Base-by-base conservation (phyloP, 169 alveolate genomes). In the Cryptosporidium sp. region DNA sequence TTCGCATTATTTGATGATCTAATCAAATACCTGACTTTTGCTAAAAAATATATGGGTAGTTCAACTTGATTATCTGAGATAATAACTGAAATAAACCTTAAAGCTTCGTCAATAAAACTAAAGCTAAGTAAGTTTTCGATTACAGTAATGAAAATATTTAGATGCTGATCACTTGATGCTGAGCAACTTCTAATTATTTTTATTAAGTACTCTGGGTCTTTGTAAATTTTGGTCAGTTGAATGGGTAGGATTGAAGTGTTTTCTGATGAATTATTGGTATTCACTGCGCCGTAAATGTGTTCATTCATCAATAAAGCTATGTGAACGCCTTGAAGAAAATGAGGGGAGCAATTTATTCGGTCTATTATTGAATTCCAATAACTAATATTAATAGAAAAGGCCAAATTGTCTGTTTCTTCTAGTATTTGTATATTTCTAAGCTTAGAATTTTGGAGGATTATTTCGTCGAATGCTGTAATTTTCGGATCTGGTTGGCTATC, bases 291-390 rank as follows among this genome's bases (percentile, higher is more conserved):
- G 50, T 65, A 8, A 14, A 65, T 10, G 14, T 8, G 29, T 39
- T 9, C 37, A 39, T 23, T 39, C 7, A 43, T 43, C 62, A 43
- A 45, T 5, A 69, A 23, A 41, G 65, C 29, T 2, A 62, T 26
- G 51, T 45, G 62, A 62, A 80, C 75, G 16, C 89, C 89, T n/a
- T 26, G 68, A 21, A 65, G 59, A 26, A 45, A 80, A 62, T 29
- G 21, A 14, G 73, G 89, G 2, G 89, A 80, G 35, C 39, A 39
- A 50, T 65, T 10, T 18, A 80, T 37, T 41, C 67, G 89, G 39
- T 41, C 67, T 9, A 67, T 12, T 16, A 59, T 51, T 43, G 62
- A 39, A 80, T n/a, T 23, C 89, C 89, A 80, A 37, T 61, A 45
- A 80, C 62, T 48, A 39, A 43, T 16, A 41, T 41, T 31, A 2